Evolutionary conservation across 805 yeast species (phyloP), one percentile per base, ranked within the genome.

Genomic region (Nakazawaea ishiwadae): DNA sequence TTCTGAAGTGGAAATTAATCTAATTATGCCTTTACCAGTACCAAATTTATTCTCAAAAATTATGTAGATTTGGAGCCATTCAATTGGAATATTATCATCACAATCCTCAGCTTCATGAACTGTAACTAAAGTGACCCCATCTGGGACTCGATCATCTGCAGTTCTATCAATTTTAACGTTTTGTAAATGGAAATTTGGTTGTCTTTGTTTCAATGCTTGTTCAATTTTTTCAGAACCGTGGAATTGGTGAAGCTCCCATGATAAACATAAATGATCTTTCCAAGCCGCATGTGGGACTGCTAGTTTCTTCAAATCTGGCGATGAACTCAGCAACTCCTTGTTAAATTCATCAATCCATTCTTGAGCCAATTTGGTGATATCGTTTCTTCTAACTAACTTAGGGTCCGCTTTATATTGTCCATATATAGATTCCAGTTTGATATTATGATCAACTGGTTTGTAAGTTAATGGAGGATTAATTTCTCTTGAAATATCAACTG

Each of bases 231-330:
- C 54, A 6, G 56, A 49, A n/a, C 63, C 65, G 18, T 58, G 48
- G 44, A 51, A 59, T 42, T 58, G 60, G 28, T 59, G 60, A 26
- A 62, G 46, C 33, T 66, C 66, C 55, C 60, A 52, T 17, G 55
- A 50, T 24, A 65, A 49, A 14, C 58, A 47, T 27, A 63, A 48
- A 45, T 65, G 68, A 45, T 66, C 72, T 45, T 60, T 61, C 72
- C 71, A 65, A 28, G 56, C 44, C 1, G 59, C 51, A 43, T n/a
- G n/a, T n/a, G n/a, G n/a, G n/a, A n/a, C n/a, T n/a, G n/a, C n/a
- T n/a, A n/a, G n/a, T n/a, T n/a, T n/a, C n/a, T n/a, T n/a, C n/a
- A n/a, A n/a, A n/a, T n/a, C n/a, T n/a, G n/a, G n/a, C n/a, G n/a
- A n/a, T n/a, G n/a, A n/a, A n/a, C n/a, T n/a, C n/a, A n/a, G 16